phyloP scores from a whole-genome alignment of 305 asterid species.

The Fraxinus sp. region DNA sequence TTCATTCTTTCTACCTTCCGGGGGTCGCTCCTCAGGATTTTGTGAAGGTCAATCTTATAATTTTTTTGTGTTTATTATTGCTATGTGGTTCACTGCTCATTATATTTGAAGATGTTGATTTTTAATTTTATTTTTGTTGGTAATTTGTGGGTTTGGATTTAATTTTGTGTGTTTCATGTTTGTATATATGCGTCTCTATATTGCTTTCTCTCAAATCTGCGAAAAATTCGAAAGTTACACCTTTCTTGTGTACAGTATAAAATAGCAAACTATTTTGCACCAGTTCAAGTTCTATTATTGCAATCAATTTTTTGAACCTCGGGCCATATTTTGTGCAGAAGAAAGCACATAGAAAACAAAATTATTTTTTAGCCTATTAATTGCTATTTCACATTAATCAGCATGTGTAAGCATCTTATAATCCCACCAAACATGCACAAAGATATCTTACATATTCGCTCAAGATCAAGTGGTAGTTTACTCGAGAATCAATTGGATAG shows the following conservation, averaged over 20 bases:
- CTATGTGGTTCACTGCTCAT: neutral
- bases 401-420: neutral
- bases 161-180: neutral
- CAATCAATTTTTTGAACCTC: neutral
- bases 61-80: neutral
- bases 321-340: neutral
- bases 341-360: neutral
- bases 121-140: neutral
- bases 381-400: neutral
- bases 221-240: neutral
- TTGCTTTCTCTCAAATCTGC: neutral
- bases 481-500: neutral
- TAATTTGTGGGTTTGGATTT: neutral
- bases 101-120: neutral
- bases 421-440: neutral
- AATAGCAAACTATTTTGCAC: neutral
- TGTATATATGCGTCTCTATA: neutral
- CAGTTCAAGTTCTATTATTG: neutral
- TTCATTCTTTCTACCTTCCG: constrained; percentile 47
- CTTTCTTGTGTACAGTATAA: neutral
- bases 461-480: neutral
- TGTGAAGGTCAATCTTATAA: constrained; percentile 27
- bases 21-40: constrained; percentile 62
- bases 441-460: neutral
- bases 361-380: neutral